A percentile compares a stretch with the other conserved stretches of the same genome.
Conservation (phyloP, 345 rosid species). For the Acer yangbiense region DNA sequence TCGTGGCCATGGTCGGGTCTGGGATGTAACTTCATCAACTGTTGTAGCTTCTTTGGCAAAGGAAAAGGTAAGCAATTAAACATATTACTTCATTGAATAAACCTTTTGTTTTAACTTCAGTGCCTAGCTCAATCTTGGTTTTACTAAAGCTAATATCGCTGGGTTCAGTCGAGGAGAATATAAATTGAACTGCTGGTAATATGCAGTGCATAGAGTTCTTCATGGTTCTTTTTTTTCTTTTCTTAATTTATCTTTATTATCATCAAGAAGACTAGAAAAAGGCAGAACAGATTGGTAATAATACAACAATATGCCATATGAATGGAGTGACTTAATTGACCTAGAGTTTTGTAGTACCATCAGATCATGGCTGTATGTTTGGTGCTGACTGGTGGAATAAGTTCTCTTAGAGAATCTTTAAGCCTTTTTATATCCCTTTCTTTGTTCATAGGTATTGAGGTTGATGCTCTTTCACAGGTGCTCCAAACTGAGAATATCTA, state of each 20-base stretch:
- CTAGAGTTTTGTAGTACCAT: not conserved
- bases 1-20: constrained; percentile 77
- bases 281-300: not conserved
- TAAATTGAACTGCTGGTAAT: not conserved
- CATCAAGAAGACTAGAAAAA: not conserved
- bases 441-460: constrained; percentile 7
- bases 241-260: not conserved
- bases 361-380: not conserved
- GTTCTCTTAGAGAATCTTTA: not conserved
- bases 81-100: not conserved
- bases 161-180: not conserved
- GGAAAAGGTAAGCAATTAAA: constrained; percentile 53
- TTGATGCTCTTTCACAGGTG: constrained; percentile 11
- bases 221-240: not conserved
- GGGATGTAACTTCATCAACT: constrained; percentile 69
- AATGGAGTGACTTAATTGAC: constrained; percentile 3
- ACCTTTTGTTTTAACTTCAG: constrained; percentile 2
- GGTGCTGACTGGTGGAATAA: not conserved
- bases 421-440: not conserved
- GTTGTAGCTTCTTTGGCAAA: constrained; percentile 63
- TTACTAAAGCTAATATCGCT: not conserved
- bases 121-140: not conserved
- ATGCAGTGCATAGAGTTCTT: not conserved
- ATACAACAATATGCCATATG: not conserved
- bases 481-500: constrained; percentile 21